Base-by-base conservation (phyloP, 352 stramenopile species). In the Phytophthora nicotianae region DNA sequence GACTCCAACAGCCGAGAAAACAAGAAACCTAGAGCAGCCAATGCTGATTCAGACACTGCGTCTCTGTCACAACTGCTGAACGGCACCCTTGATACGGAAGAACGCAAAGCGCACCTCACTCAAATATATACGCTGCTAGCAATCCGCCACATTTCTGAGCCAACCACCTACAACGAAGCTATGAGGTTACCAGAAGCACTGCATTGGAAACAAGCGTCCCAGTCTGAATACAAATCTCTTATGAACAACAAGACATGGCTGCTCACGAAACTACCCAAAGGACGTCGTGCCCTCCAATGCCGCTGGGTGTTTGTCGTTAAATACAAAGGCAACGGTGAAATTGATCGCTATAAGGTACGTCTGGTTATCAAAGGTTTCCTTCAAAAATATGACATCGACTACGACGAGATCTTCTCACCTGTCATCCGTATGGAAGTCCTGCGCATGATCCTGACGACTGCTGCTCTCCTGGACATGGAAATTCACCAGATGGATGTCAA, bases 241-340 rank as follows among this genome's bases (percentile, higher is more conserved):
- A 53, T 54, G 32, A 33, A 54, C 0, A 68, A 68, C 17, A 35
- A 59, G 21, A 63, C 47, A 21, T 68, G 60, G 52, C 16, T 26
- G 1, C 47, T 63, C 0, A 48, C 42, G 5, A 13, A 16, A 23
- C 32, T 40, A 16, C 47, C 48, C 4, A 26, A 45, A 21, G 45
- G 51, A 8, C 33, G 42, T 10, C 29, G n/a, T 1, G 19, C 41
- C 0, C 24, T 55, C 1, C 19, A 32, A 20, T 43, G 26, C 27
- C 52, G 60, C 13, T 63, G 52, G 40, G 45, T 63, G 29, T 63
- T 42, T 45, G 52, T 51, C 1, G 38, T 68, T 1, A 68, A 68
- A 35, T 58, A 54, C 50, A 67, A 57, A n/a, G 11, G 24, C 1
- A 14, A 63, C 40, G 38, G 47, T 38, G 23, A 8, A 1, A 55